These are phyloP conservation scores for Penicilliopsis zonata DNA, from an alignment of 495 filamentous ascomycete species.

Conservation along the genomic window DNA sequence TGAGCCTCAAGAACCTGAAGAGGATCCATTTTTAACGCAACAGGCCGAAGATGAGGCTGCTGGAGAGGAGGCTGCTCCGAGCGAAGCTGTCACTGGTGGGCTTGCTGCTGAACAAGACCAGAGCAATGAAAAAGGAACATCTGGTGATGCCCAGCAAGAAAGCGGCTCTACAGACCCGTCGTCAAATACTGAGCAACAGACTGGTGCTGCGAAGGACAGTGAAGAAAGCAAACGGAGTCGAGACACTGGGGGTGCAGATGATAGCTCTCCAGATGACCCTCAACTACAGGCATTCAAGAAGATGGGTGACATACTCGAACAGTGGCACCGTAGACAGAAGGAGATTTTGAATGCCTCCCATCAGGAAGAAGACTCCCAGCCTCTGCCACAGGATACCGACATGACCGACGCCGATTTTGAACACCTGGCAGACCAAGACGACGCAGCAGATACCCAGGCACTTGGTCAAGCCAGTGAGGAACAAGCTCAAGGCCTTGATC, in stretches of 20 bases:
- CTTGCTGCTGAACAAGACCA: conserved; percentile 32
- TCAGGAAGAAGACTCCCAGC: conserved; percentile 43
- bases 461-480: conserved; percentile 81
- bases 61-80: conserved; percentile 38
- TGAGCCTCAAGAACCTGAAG: conserved; percentile 26
- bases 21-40: conserved; percentile 31
- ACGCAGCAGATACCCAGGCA: conserved; percentile 74
- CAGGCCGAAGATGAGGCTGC: conserved; percentile 30
- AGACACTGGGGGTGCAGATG: conserved; percentile 29
- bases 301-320: conserved; percentile 83
- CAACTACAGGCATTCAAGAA: conserved; percentile 66
- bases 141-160: conserved; percentile 50
- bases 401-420: conserved; percentile 73
- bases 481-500: conserved; percentile 68
- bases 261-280: conserved; percentile 38
- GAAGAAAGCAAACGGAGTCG: conserved; percentile 31
- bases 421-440: conserved; percentile 74
- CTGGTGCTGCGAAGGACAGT: conserved; percentile 29
- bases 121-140: conserved; percentile 53
- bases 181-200: conserved; percentile 29
- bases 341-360: conserved; percentile 63
- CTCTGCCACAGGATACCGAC: conserved; percentile 44
- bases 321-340: conserved; percentile 75
- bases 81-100: conserved; percentile 32
- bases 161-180: conserved; percentile 33